Base-by-base conservation (phyloP, 176 grass and related monocot genomes). In the Pontederia paniculata region DNA sequence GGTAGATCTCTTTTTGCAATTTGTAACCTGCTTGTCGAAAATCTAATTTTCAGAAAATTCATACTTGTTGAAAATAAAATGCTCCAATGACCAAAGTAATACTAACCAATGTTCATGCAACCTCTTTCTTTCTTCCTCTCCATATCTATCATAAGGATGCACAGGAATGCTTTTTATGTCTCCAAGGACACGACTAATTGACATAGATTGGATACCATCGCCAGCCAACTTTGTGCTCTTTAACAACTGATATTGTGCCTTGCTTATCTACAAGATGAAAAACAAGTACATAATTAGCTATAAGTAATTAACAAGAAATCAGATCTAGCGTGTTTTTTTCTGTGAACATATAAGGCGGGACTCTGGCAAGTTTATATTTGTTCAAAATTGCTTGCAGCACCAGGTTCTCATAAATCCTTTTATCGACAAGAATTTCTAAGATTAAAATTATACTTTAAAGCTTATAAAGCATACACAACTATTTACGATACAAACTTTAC, bases 141-240 rank as follows among this genome's bases (percentile, higher is more conserved):
- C 31, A 76, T 73, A 73, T 61, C 53, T 67, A 69, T 71, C 43
- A 45, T 66, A 80, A 66, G 77, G 73, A 63, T 80, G 71, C 12
- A 85, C 51, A 51, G 52, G 48, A 44, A 76, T 76, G 71, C 75
- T 73, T 44, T 80, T 59, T 49, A 85, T 73, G n/a, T 79, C 69
- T 14, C 82, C 82, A 60, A 85, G 51, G 42, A 85, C 72, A 56
- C 73, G 77, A 59, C 46, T 58, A 42, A 85, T 68, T 54, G 63
- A 73, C 20, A 73, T 80, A 0, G 63, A 48, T 45, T 85, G 77
- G 76, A 85, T 85, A 43, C 82, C 82, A 55, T 85, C 82, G 18
- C 73, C 73, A 70, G 82, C 80, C 50, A 70, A 69, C 54, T 80
- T 85, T 71, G 76, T 62, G 59, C 66, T 73, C 52, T 80, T 85